phyloP scores from a whole-genome alignment of 306 rosid genomes.

The Cucumis sativus region DNA sequence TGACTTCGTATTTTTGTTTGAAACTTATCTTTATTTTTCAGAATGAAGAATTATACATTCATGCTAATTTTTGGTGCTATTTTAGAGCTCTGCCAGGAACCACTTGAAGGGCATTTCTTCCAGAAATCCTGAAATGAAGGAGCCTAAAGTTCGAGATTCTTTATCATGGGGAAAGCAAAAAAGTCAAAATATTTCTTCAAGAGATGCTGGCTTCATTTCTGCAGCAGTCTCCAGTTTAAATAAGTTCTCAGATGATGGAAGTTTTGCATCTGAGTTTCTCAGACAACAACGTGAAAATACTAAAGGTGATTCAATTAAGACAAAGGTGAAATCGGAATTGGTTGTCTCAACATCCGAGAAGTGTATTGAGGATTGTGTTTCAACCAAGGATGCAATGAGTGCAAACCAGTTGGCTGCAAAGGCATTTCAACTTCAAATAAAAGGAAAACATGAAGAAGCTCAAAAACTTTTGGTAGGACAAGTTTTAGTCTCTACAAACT shows the following conservation, averaged over 20 bases:
- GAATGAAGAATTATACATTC: background rate
- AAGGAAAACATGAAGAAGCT: constrained; percentile 90
- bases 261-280: constrained; percentile 41
- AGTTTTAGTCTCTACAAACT: background rate
- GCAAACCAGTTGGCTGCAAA: constrained; percentile 96
- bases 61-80: background rate
- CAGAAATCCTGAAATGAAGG: constrained; percentile 50
- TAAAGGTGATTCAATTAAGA: constrained; percentile 22
- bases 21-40: background rate
- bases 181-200: constrained; percentile 25
- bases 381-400: constrained; percentile 37
- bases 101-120: constrained; percentile 8
- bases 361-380: constrained; percentile 19
- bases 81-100: constrained; percentile 9
- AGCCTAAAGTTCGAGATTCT: constrained; percentile 60
- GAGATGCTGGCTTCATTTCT: constrained; percentile 41
- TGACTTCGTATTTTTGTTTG: background rate
- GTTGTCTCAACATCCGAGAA: constrained; percentile 18
- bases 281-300: constrained; percentile 18
- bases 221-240: constrained; percentile 66
- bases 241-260: constrained; percentile 62
- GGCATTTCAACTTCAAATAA: constrained; percentile 83
- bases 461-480: constrained; percentile 57
- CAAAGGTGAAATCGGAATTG: constrained; percentile 19
- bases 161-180: constrained; percentile 67